Evolutionary conservation across 2,329 filamentous ascomycete genomes (phyloP), one percentile per base, ranked within the genome.

Genomic region (Colletotrichum theobromicola): DNA sequence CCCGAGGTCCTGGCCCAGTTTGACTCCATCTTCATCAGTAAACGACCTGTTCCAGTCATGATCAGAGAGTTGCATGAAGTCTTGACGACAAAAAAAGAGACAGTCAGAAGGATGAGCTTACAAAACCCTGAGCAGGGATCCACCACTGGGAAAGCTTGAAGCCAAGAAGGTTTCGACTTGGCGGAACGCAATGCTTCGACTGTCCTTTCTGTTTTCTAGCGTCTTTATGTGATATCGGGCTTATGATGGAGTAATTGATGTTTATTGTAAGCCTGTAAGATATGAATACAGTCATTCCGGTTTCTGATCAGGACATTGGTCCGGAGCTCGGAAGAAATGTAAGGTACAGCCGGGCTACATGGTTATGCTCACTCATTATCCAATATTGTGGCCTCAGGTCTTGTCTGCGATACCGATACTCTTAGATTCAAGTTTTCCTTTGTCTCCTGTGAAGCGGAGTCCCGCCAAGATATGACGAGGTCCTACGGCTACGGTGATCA

Each of bases 61-160:
- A 42, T 74, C 12, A 42, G 67, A 10, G 72, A 74, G 18, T 12
- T 74, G n/a, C 67, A 74, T 8, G 68, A 74, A 16, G 70, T 70
- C 15, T 34, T 74, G 55, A 67, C 53, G 53, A 74, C 69, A 18
- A 74, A 74, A 2, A 74, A 67, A 62, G 50, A 58, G 1, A 64
- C 42, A 4, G 68, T 71, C 7, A 66, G 72, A 5, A 50, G 62
- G 7, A 74, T 74, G 72, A 74, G 72, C 18, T 24, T 46, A 24
- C 61, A 71, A 4, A 60, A 26, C 10, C 42, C 57, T 1, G 68
- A 37, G 35, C 60, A 62, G 13, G 60, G 30, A n/a, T 7, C 1
- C 21, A 8, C 32, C 15, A 34, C 32, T 5, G 34, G 34, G 18
- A 28, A 21, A 37, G 42, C 42, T 50, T 50, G 7, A 50, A 13